phyloP scores from a whole-genome alignment of 2,329 filamentous ascomycete genomes.

The Beauveria caledonica region DNA sequence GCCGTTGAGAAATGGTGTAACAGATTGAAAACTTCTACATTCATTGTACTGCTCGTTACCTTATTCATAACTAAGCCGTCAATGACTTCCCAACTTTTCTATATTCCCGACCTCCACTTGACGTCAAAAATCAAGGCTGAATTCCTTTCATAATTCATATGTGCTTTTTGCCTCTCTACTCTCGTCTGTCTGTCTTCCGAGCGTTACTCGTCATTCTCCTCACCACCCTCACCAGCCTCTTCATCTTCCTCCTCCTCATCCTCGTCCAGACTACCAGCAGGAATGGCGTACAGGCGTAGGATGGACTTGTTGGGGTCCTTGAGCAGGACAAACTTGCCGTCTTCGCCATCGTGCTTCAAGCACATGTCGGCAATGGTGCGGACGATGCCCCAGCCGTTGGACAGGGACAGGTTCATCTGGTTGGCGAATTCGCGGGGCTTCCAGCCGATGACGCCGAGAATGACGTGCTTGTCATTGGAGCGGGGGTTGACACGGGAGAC shows the following conservation, averaged over 20 bases:
- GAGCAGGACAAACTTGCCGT: conserved; percentile 72
- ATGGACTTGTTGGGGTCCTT: conserved; percentile 97
- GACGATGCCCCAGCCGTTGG: conserved; percentile 98
- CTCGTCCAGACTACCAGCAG: conserved; percentile 81
- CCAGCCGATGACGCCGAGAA: conserved; percentile 93
- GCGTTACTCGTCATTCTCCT: conserved; percentile 25
- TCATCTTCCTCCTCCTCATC: conserved; percentile 63
- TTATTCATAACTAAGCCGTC: background rate
- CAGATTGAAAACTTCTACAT: background rate
- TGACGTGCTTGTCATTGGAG: conserved; percentile 85
- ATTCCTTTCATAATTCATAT: conserved; percentile 9
- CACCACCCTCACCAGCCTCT: conserved; percentile 39
- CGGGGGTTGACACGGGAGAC: conserved; percentile 91
- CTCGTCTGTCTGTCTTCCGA: conserved; percentile 2
- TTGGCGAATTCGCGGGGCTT: conserved; percentile 94
- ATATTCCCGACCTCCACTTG: background rate
- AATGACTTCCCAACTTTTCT: conserved; percentile 8
- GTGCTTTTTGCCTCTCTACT: conserved; percentile 12
- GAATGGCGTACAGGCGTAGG: conserved; percentile 86
- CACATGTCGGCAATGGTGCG: conserved; percentile 96
- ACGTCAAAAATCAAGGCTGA: conserved; percentile 4
- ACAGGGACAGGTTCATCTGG: conserved; percentile 96
- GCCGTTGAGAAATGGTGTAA: background rate
- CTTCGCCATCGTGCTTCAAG: conserved; percentile 52
- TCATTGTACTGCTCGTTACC: conserved; percentile 5